A percentile compares a stretch with the other conserved stretches of the same genome.
Conservation (phyloP, 129 eudicot genomes). For the Chrysanthemum makinoi region DNA sequence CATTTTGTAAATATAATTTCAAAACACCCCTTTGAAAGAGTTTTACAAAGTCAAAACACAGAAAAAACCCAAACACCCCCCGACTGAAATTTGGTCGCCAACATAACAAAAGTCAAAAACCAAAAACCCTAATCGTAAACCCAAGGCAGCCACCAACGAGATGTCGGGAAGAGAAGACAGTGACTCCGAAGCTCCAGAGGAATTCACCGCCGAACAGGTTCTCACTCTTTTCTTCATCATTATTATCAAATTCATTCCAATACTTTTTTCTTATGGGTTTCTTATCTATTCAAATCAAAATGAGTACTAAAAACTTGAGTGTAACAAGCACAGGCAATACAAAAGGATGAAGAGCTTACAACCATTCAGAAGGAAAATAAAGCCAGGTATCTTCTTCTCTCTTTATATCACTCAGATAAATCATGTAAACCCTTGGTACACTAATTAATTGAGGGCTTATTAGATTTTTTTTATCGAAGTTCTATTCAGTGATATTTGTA, state of each 20-base stretch:
- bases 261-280: not conserved
- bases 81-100: too few species aligned
- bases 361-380: constrained; percentile 53
- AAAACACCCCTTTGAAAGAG: too few species aligned
- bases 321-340: constrained; percentile 47
- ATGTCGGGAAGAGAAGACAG: constrained; percentile 59
- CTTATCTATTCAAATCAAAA: not conserved
- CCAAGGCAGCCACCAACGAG: not conserved
- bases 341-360: constrained; percentile 49
- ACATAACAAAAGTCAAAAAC: not conserved
- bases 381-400: constrained; percentile 50
- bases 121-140: constrained; percentile 28
- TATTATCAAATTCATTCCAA: not conserved
- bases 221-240: not conserved
- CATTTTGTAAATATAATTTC: too few species aligned
- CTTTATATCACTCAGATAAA: not conserved
- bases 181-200: constrained; percentile 91
- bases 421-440: not conserved
- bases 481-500: too few species aligned
- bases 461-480: too few species aligned
- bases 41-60: too few species aligned
- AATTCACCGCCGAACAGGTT: constrained; percentile 73
- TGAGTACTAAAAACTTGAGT: not conserved
- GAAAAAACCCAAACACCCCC: too few species aligned
- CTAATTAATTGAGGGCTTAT: not conserved